Conservation (phyloP, 169 alveolate genomes). For the Prorocentrum cordatum region DNA sequence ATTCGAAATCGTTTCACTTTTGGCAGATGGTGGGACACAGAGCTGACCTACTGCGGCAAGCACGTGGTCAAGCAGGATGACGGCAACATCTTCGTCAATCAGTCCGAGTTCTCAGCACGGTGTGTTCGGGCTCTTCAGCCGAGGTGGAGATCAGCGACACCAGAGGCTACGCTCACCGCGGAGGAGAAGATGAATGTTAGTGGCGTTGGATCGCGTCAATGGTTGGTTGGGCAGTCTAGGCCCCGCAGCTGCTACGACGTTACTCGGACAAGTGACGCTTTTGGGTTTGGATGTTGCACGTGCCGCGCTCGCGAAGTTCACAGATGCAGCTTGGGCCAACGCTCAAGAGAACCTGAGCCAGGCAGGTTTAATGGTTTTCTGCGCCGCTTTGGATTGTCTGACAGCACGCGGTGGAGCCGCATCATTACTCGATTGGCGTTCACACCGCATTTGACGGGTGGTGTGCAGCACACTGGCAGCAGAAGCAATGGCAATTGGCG, state of each 20-base stretch:
- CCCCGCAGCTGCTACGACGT: constrained; percentile 1
- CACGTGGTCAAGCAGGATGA: neutral
- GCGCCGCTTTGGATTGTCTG: neutral
- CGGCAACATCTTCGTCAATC: neutral
- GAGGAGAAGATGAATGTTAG: neutral
- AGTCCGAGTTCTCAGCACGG: neutral
- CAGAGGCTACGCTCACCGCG: neutral
- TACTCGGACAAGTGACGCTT: neutral
- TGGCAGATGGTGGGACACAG: neutral
- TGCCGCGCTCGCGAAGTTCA: neutral
- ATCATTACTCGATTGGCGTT: neutral
- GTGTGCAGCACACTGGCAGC: constrained; percentile 11
- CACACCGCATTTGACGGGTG: neutral
- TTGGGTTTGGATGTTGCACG: neutral
- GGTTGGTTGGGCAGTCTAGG: neutral
- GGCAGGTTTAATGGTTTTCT: neutral
- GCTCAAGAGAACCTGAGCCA: neutral
- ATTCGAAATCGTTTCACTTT: neutral
- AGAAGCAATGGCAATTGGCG: neutral
- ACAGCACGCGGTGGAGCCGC: neutral
- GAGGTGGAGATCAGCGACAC: neutral
- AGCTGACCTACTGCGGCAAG: constrained; percentile 5
- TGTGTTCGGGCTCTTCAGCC: neutral
- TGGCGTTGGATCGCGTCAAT: neutral
- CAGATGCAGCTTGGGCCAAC: neutral